Evolutionary conservation across 176 grass and related monocot species (phyloP), one percentile per base, ranked within the genome.

Genomic region (Pontederia crassipes): DNA sequence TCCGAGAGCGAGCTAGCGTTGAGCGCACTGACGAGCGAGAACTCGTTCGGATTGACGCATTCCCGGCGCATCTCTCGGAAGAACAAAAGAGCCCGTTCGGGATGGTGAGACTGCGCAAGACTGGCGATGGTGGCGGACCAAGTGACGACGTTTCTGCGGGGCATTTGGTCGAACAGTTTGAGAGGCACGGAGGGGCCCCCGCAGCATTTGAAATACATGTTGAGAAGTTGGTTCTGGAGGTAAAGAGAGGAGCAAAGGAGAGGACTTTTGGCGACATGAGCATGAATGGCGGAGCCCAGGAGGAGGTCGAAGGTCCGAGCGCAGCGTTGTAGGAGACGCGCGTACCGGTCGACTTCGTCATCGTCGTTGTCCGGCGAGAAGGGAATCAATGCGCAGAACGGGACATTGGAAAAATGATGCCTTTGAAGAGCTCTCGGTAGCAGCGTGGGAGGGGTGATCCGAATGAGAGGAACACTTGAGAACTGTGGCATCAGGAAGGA

Each of bases 141-240:
- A 2, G 82, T 85, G 52, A 85, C 82, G 51, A 54, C 68, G 64
- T 89, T 85, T 49, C 68, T 63, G 10, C 8, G 75, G 47, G 81
- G 82, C 82, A 85, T 89, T 81, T 85, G 67, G 52, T 77, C 78
- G 68, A 89, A 80, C 81, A 89, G 68, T 46, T 54, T 64, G 68
- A 85, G 82, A 59, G 78, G 68, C 8, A 55, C 28, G 15, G 14
- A 58, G 6, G 62, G 62, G 12, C 18, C 62, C 32, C 17, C 67
- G 13, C 46, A 59, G 64, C 27, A 76, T 46, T 28, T 73, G 72
- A 85, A 81, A 75, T 73, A 89, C 68, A 79, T 79, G 28, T 76
- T 74, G 67, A 89, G 78, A 54, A 85, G 81, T 58, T 89, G 78
- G 81, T 89, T 89, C 54, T 62, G 73, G 3, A 89, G 78, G 64